These are phyloP conservation scores for Leptomonas pyrrhocoris DNA, from an alignment of 208 protist species.

Conservation along the genomic window DNA sequence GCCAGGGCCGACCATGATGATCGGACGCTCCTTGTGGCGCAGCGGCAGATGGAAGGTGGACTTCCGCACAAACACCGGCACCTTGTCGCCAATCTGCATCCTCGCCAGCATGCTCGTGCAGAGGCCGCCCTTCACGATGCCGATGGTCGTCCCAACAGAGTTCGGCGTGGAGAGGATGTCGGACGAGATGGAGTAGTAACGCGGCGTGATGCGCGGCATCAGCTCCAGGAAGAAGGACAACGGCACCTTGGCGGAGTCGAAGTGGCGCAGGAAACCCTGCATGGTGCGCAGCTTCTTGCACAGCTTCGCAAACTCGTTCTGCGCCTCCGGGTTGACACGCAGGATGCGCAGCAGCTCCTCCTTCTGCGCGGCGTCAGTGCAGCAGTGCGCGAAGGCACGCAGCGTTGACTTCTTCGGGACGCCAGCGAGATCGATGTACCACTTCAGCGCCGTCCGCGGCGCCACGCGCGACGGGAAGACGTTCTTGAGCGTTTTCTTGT, in stretches of 20 bases:
- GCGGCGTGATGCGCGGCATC: constrained; percentile 91
- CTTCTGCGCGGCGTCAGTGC: constrained; percentile 72
- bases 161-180: constrained; percentile 79
- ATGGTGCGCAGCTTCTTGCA: constrained; percentile 73
- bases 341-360: constrained; percentile 78
- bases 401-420: constrained; percentile 90
- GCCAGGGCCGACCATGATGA: constrained; percentile 96
- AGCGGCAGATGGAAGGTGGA: constrained; percentile 93
- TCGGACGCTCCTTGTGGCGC: constrained; percentile 68
- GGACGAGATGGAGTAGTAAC: constrained; percentile 97
- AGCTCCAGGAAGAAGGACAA: constrained; percentile 90
- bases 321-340: constrained; percentile 65
- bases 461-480: constrained; percentile 83
- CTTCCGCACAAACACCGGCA: constrained; percentile 92
- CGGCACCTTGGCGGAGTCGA: constrained; percentile 78
- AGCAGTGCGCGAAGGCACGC: constrained; percentile 88
- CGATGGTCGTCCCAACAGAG: constrained; percentile 83
- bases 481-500: constrained; percentile 88
- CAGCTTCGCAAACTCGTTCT: constrained; percentile 79
- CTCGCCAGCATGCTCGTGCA: constrained; percentile 89
- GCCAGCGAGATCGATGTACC: constrained; percentile 90
- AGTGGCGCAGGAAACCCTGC: constrained; percentile 83
- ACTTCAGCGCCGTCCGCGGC: constrained; percentile 84
- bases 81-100: constrained; percentile 58
- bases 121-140: constrained; percentile 90